A percentile compares a stretch with the other conserved stretches of the same genome.
Conservation (phyloP, 306 rosid species). For the Fragaria iinumae region DNA sequence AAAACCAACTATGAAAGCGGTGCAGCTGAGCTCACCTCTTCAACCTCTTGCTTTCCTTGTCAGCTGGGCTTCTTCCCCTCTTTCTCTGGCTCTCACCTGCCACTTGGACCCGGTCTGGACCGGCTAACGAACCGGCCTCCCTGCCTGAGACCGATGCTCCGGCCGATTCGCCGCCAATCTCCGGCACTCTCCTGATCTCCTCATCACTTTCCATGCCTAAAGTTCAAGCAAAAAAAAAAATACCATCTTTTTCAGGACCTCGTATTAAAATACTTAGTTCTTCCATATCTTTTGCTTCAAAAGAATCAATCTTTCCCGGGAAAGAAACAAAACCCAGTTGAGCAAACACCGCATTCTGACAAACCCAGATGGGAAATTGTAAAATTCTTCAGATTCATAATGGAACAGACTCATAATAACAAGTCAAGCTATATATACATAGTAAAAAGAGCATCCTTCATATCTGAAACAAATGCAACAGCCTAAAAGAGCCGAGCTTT, state of each 20-base stretch:
- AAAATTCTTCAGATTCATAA: neutral
- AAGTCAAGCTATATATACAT: neutral
- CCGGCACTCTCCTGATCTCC: conserved; percentile 97
- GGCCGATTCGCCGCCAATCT: conserved; percentile 81
- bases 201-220: conserved; percentile 91
- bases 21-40: conserved; percentile 57
- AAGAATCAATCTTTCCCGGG: neutral
- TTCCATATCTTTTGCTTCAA: neutral
- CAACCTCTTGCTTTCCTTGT: conserved; percentile 88
- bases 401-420: neutral
- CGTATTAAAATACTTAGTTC: neutral
- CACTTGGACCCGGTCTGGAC: conserved; percentile 63
- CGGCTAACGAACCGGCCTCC: conserved; percentile 51
- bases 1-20: neutral
- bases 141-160: conserved; percentile 76
- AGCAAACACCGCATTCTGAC: conserved; percentile 1
- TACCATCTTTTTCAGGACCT: neutral
- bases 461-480: neutral
- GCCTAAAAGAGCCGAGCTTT: neutral
- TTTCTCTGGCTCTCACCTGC: conserved; percentile 68
- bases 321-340: neutral
- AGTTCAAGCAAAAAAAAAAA: neutral
- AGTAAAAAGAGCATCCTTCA: neutral
- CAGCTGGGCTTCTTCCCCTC: conserved; percentile 94
- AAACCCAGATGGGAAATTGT: conserved; percentile 12